Evolutionary conservation across 2,329 filamentous ascomycete species (phyloP).

Genomic region (Verticillium albo-atrum): DNA sequence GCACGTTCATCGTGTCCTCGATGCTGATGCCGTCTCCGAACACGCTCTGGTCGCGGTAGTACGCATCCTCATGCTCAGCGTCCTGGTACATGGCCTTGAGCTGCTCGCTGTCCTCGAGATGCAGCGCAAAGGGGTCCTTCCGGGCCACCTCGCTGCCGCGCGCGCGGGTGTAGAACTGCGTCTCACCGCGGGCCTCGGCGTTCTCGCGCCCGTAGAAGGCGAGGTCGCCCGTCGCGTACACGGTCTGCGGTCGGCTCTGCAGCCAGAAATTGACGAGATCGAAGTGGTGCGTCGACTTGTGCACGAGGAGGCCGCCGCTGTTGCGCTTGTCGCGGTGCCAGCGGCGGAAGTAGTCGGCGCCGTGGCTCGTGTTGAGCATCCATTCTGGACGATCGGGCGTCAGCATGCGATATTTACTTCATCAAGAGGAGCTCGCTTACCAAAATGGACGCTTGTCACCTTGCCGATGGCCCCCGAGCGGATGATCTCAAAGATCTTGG

Average conservation of each 20-base stretch:
- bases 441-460: slow-evolving; percentile 39
- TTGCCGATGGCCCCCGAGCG: slow-evolving; percentile 38
- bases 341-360: slow-evolving; percentile 44
- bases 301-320: slow-evolving; percentile 41
- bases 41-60: slow-evolving; percentile 58
- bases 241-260: slow-evolving; percentile 33
- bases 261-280: slow-evolving; percentile 50
- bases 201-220: slow-evolving; percentile 47
- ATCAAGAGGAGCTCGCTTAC: not conserved
- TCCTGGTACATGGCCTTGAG: slow-evolving; percentile 57
- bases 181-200: slow-evolving; percentile 39
- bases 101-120: slow-evolving; percentile 46
- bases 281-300: slow-evolving; percentile 48
- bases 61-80: slow-evolving; percentile 59
- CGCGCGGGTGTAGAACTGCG: slow-evolving; percentile 44
- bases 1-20: slow-evolving; percentile 59
- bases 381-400: slow-evolving; percentile 27
- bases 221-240: slow-evolving; percentile 40
- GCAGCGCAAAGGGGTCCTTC: slow-evolving; percentile 54
- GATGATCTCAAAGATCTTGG: slow-evolving; percentile 40
- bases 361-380: slow-evolving; percentile 44
- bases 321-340: slow-evolving; percentile 47
- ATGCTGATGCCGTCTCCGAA: slow-evolving; percentile 61
- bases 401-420: not conserved
- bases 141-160: slow-evolving; percentile 45